Percentiles rank a stretch among this genome's conserved stretches.
phyloP scores from a whole-genome alignment of 306 rosid genomes.

The Corylus heterophylla region DNA sequence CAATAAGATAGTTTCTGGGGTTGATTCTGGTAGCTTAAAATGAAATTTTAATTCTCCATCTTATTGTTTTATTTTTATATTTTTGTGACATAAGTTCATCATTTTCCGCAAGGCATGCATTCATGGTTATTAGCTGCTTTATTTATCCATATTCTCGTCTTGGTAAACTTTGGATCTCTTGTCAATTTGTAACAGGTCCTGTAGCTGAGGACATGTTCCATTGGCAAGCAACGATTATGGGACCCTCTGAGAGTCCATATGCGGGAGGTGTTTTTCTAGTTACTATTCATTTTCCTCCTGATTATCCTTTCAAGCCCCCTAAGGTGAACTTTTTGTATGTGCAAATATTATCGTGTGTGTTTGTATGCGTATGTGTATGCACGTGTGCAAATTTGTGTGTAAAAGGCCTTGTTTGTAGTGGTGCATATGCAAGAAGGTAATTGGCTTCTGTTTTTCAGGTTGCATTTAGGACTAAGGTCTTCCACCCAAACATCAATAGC shows the following conservation, averaged over 20 bases:
- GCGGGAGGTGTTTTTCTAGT: constrained; percentile 76
- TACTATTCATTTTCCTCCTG: constrained; percentile 65
- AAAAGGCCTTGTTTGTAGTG: neutral
- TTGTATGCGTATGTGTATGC: neutral
- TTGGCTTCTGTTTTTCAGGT: constrained; percentile 29
- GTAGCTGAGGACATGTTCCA: constrained; percentile 81
- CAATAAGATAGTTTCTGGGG: neutral
- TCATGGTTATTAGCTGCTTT: neutral
- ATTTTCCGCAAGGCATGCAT: neutral
- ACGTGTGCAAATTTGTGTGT: neutral
- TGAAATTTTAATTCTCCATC: neutral
- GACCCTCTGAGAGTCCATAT: constrained; percentile 72
- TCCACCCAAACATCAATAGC: constrained; percentile 73
- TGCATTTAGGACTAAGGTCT: constrained; percentile 81
- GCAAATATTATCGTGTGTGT: neutral
- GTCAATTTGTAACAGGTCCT: constrained; percentile 44
- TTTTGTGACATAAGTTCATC: neutral
- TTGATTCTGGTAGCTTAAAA: neutral
- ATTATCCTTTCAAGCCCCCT: constrained; percentile 79
- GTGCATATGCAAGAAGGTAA: constrained; percentile 10
- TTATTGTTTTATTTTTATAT: neutral
- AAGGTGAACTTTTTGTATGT: constrained; percentile 43
- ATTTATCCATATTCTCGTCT: neutral
- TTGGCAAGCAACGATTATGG: constrained; percentile 78
- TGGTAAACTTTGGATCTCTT: neutral